These are phyloP conservation scores for Pulveroboletus sp. DNA, from an alignment of 768 basidiomycete species.

Conservation along the genomic window DNA sequence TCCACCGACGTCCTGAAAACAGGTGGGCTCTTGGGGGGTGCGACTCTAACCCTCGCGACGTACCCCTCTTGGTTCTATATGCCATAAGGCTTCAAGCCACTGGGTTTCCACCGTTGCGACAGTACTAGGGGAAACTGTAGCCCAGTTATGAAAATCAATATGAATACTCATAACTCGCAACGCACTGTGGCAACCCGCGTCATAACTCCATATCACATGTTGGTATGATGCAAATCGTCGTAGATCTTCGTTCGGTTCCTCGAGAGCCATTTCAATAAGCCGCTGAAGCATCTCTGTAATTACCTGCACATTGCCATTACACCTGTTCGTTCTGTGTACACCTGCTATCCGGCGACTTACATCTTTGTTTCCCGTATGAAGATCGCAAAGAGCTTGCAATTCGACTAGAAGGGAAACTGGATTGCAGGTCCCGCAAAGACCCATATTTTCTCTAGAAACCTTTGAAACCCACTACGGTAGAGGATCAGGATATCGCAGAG, in stretches of 20 bases:
- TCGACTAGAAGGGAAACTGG: slow-evolving; percentile 25
- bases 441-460: not conserved
- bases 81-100: slow-evolving; percentile 54
- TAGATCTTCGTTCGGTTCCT: slow-evolving; percentile 34
- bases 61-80: slow-evolving; percentile 6
- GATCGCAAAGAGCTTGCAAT: slow-evolving; percentile 18
- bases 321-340: not conserved
- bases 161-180: not conserved
- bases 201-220: slow-evolving; percentile 49
- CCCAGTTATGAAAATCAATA: not conserved
- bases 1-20: slow-evolving; percentile 24
- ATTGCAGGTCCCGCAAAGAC: slow-evolving; percentile 6
- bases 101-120: slow-evolving; percentile 36
- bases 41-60: not conserved
- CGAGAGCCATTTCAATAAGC: slow-evolving; percentile 38
- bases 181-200: slow-evolving; percentile 40
- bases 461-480: slow-evolving; percentile 15
- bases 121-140: slow-evolving; percentile 31
- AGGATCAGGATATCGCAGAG: slow-evolving; percentile 1
- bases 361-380: slow-evolving; percentile 6
- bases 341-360: slow-evolving; percentile 11
- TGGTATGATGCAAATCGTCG: slow-evolving; percentile 48
- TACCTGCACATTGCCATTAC: slow-evolving; percentile 9
- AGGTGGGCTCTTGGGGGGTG: not conserved
- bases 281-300: slow-evolving; percentile 24